phyloP scores from a whole-genome alignment of 495 filamentous ascomycete genomes.

The Peziza echinospora region DNA sequence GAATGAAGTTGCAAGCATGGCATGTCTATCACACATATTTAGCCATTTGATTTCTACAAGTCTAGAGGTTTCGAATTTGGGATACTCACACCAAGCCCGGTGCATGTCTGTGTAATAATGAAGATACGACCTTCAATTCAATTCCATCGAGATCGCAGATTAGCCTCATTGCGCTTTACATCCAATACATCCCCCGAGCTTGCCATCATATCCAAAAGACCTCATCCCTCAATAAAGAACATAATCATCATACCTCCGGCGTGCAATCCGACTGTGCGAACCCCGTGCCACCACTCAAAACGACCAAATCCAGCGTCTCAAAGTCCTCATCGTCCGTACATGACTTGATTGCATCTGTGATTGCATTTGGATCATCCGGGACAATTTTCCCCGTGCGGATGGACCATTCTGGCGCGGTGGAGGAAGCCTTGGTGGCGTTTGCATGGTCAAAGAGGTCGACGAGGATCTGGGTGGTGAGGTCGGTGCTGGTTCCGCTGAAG shows the following conservation, averaged over 20 bases:
- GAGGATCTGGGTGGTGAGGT: constrained; percentile 43
- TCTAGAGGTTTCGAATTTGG: not conserved
- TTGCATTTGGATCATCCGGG: constrained; percentile 50
- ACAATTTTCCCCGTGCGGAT: constrained; percentile 50
- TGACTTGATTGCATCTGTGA: constrained; percentile 44
- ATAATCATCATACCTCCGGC: constrained; percentile 37
- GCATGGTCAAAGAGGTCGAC: constrained; percentile 42
- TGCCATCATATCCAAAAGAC: not conserved
- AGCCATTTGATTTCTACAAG: constrained; percentile 1
- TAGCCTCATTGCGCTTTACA: not conserved
- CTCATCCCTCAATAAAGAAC: too few species aligned
- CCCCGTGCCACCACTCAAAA: constrained; percentile 83
- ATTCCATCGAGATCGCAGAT: not conserved
- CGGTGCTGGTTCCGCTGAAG: constrained; percentile 54
- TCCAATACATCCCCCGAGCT: not conserved
- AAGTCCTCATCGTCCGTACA: constrained; percentile 37
- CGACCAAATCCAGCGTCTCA: constrained; percentile 45
- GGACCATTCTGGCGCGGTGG: constrained; percentile 33
- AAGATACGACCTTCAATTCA: constrained; percentile 44
- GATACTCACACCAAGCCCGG: constrained; percentile 57
- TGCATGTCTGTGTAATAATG: constrained; percentile 67
- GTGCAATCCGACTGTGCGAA: constrained; percentile 79
- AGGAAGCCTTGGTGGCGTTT: constrained; percentile 26
- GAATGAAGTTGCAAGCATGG: constrained; percentile 73
- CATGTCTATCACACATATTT: constrained; percentile 35